Conservation (phyloP, 208 protist genomes). For the Acanthamoeba healyi region DNA sequence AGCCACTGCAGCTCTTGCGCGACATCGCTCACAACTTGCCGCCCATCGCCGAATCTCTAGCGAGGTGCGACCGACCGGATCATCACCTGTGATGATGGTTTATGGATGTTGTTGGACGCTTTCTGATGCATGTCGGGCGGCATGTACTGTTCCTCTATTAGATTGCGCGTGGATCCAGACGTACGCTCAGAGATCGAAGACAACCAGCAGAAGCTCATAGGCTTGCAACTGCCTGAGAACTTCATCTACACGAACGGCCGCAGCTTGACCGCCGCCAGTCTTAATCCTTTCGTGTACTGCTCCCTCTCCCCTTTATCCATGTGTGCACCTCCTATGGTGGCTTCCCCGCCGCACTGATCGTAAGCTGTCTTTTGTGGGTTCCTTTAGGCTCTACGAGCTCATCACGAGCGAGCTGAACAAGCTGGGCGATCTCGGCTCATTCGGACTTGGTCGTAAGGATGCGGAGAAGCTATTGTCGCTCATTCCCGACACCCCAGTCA, state of each 20-base stretch:
- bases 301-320: background rate
- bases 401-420: background rate
- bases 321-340: background rate
- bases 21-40: constrained; percentile 94
- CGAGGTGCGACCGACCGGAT: background rate
- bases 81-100: no score
- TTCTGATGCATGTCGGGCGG: background rate
- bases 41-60: constrained; percentile 87
- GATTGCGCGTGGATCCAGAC: background rate
- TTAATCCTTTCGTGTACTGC: constrained; percentile 34
- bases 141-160: background rate
- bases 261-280: background rate
- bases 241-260: background rate
- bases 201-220: background rate
- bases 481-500: background rate
- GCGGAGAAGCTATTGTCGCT: constrained; percentile 16
- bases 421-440: background rate
- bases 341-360: background rate
- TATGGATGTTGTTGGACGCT: no score
- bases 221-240: background rate
- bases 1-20: constrained; percentile 90
- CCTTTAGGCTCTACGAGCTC: constrained; percentile 28
- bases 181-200: background rate
- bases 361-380: background rate
- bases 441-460: background rate